These are phyloP conservation scores for Escallonia rubra DNA, from an alignment of 129 eudicot genomes.

Conservation along the genomic window DNA sequence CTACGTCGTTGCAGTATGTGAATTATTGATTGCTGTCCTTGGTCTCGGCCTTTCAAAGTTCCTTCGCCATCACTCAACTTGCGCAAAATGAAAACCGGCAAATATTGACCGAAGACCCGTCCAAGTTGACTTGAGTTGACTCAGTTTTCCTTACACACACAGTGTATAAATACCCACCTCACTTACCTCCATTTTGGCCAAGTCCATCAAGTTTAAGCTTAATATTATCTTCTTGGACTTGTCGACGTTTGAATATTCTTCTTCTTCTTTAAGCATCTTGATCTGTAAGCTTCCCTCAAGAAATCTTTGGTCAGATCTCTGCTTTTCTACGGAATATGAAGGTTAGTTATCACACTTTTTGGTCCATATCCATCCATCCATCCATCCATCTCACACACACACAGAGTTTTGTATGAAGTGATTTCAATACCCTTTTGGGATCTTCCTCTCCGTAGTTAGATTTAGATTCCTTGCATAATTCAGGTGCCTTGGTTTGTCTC, in stretches of 20 bases:
- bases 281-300: neutral
- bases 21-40: too few species aligned
- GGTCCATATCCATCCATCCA: neutral
- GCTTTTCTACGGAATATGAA: constrained; percentile 12
- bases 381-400: too few species aligned
- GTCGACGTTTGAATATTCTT: constrained; percentile 16
- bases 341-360: constrained; percentile 6
- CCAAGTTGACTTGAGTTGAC: constrained; percentile 31
- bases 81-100: neutral
- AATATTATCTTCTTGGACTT: neutral
- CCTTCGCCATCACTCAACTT: neutral
- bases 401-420: too few species aligned
- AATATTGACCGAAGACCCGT: constrained; percentile 25
- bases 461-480: too few species aligned
- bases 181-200: constrained; percentile 2
- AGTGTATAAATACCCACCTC: constrained; percentile 19
- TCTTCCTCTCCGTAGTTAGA: too few species aligned
- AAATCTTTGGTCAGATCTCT: constrained; percentile 4
- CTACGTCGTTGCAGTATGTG: too few species aligned
- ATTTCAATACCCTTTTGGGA: too few species aligned
- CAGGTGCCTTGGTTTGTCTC: too few species aligned
- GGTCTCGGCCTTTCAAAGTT: too few species aligned
- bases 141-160: neutral
- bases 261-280: neutral
- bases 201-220: constrained; percentile 1